Percentiles rank a stretch among this genome's conserved stretches.
Evolutionary conservation across 768 basidiomycete species (phyloP).

Genomic region (Gymnopilus junonius): DNA sequence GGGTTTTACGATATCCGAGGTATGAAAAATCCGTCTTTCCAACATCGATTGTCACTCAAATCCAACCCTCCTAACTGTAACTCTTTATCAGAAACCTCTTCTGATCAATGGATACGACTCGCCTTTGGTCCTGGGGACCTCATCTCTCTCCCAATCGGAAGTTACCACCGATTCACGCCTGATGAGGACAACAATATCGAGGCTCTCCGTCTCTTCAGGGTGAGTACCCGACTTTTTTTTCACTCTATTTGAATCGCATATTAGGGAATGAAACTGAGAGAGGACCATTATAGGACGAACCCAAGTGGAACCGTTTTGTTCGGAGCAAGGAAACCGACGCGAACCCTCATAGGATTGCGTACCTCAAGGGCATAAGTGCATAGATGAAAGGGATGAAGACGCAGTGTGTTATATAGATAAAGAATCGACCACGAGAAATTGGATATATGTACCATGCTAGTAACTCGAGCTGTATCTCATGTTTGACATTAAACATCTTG

Average conservation of each 20-base stretch:
- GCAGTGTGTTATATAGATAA: too few species aligned
- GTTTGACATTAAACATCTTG: too few species aligned
- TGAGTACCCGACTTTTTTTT: too few species aligned
- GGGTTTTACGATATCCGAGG: neutral
- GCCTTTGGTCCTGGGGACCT: neutral
- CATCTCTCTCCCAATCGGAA: neutral
- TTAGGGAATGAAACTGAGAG: too few species aligned
- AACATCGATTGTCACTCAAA: neutral
- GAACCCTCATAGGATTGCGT: neutral
- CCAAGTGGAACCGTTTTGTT: neutral
- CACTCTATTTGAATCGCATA: too few species aligned
- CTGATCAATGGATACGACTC: neutral
- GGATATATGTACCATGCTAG: too few species aligned
- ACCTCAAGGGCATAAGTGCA: neutral
- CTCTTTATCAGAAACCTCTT: neutral
- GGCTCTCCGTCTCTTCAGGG: neutral
- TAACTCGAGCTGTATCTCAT: too few species aligned
- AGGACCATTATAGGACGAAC: too few species aligned
- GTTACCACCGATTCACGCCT: neutral
- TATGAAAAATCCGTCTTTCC: neutral
- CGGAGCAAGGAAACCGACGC: neutral
- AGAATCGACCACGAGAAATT: too few species aligned
- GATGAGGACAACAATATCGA: neutral
- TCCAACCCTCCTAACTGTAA: neutral
- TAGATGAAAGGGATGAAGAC: too few species aligned